A percentile compares a stretch with the other conserved stretches of the same genome.
Evolutionary conservation across 371 early-diverging fungal genomes (phyloP).

Genomic region (Coemansia sp.): DNA sequence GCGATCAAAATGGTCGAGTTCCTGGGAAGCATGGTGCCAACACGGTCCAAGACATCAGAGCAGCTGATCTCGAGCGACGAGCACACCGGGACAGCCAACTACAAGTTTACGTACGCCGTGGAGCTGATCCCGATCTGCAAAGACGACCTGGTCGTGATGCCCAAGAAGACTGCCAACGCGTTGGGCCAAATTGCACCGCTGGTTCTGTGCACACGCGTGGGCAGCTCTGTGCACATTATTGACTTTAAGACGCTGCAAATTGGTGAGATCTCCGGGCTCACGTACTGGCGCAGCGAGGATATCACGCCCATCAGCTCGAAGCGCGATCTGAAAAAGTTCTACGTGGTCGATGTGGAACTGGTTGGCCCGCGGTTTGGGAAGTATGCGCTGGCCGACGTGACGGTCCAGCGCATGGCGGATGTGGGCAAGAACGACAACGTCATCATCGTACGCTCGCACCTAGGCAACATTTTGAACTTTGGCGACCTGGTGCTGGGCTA

Average conservation of each 20-base stretch:
- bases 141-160: slow-evolving; percentile 95
- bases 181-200: slow-evolving; percentile 85
- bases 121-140: slow-evolving; percentile 98
- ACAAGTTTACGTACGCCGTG: slow-evolving; percentile 95
- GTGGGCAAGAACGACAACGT: slow-evolving; percentile 82
- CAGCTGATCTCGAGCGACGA: slow-evolving; percentile 97
- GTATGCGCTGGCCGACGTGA: slow-evolving; percentile 74
- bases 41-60: slow-evolving; percentile 87
- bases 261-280: slow-evolving; percentile 72
- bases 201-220: slow-evolving; percentile 80
- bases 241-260: slow-evolving; percentile 80
- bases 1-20: slow-evolving; percentile 98
- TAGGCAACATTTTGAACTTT: slow-evolving; percentile 85
- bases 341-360: slow-evolving; percentile 90
- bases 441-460: slow-evolving; percentile 86
- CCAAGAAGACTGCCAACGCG: slow-evolving; percentile 78
- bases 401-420: slow-evolving; percentile 77
- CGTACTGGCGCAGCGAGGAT: slow-evolving; percentile 87
- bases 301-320: slow-evolving; percentile 65
- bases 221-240: slow-evolving; percentile 79
- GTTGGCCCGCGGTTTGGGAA: slow-evolving; percentile 74
- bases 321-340: slow-evolving; percentile 83
- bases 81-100: slow-evolving; percentile 90
- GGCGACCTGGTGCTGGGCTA: slow-evolving; percentile 95
- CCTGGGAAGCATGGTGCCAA: slow-evolving; percentile 83